Base-by-base conservation (phyloP, 352 stramenopile species). In the Globisporangium rhizosaccharum region DNA sequence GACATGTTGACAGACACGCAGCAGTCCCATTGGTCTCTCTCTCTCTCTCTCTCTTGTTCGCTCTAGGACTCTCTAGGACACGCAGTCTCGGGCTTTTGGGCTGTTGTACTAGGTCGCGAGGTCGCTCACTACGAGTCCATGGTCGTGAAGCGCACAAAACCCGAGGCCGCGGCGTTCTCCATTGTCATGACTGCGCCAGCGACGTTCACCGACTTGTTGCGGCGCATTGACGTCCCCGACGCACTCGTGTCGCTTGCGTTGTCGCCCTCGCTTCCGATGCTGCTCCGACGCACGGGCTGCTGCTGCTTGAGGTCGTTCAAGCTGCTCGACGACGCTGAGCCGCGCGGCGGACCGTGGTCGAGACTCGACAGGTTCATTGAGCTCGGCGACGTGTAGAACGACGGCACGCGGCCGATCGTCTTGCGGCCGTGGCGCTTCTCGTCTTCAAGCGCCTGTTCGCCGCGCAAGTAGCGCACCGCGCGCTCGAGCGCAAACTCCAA, bases 401-500 rank as follows among this genome's bases (percentile, higher is more conserved):
- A 95, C 23, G 85, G 85, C 11, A 95, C 85, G 28, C 85, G 82
- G 18, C 80, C 84, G 14, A 94, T 73, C 18, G 75, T 79, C 61
- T 87, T 91, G 15, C 82, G 75, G 28, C 84, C 85, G 39, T 79
- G 80, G 47, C 70, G 70, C 52, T 81, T 71, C 56, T 91, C 83
- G 53, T 95, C 85, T 57, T 91, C 82, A 3, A 93, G 68, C 12
- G 83, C 82, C 75, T 92, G 82, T 44, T 94, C 85, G 45, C 85
- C 85, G 42, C 83, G 72, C 58, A 94, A 65, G 53, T 91, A 92
- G 23, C 85, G 71, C 44, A 93, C 83, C 25, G 87, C 84, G 28
- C 82, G 76, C 76, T 99, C 96, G 3, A 99, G 82, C 17, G 92
- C 96, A 69, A 98, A 92, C 68, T 99, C 97, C 47, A 98, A 92